Conservation (phyloP, 1,284 basidiomycete species). For the Agroathelia rolfsii region DNA sequence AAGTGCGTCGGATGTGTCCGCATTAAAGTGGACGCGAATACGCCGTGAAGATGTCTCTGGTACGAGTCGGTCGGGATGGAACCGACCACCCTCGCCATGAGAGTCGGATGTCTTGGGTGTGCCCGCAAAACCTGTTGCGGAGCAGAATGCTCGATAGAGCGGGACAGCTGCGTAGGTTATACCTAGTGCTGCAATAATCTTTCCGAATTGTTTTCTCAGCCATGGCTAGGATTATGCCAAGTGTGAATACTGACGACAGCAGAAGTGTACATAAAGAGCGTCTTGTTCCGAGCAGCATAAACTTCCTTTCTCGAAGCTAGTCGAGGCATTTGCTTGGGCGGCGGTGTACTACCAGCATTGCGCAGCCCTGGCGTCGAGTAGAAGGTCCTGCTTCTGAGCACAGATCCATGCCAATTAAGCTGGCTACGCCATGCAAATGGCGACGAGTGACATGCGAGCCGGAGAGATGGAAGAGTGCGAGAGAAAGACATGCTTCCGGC, state of each 20-base stretch:
- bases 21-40: slow-evolving; percentile 94
- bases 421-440: background rate
- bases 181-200: slow-evolving; percentile 79
- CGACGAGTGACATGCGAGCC: background rate
- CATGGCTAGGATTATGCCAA: slow-evolving; percentile 3
- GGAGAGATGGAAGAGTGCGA: background rate
- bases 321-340: background rate
- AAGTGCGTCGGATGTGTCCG: slow-evolving; percentile 80
- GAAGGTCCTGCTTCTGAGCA: background rate
- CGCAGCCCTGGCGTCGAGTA: too few relatives aligned
- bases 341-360: too few relatives aligned
- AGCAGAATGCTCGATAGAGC: slow-evolving; percentile 95
- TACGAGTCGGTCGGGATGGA: slow-evolving; percentile 74
- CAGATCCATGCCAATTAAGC: background rate
- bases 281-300: slow-evolving; percentile 51
- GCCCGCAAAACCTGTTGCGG: slow-evolving; percentile 93
- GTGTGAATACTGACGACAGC: slow-evolving; percentile 49
- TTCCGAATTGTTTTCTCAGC: slow-evolving; percentile 5
- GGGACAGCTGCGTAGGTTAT: slow-evolving; percentile 95
- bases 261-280: slow-evolving; percentile 70
- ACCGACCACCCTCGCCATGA: too few relatives aligned
- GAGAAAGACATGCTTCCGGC: background rate
- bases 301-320: slow-evolving; percentile 20
- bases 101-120: slow-evolving; percentile 85
- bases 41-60: slow-evolving; percentile 60